Evolutionary conservation across 352 stramenopile species (phyloP), one percentile per base, ranked within the genome.

Genomic region (Phytopythium chamaehyphon): DNA sequence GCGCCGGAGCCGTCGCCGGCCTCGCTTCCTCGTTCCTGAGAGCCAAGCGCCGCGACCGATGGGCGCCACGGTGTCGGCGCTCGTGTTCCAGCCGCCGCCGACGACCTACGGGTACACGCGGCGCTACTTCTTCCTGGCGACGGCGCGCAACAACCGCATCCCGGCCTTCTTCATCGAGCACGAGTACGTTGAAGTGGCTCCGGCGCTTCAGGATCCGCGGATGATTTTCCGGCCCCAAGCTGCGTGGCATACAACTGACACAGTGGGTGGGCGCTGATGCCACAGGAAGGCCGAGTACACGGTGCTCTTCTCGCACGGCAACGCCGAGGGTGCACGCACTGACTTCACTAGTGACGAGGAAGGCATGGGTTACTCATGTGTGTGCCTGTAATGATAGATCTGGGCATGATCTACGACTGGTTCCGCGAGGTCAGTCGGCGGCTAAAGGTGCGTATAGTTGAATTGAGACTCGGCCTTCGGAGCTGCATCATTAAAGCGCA

Each of bases 361-460:
- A 28, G 42, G 21, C n/a, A 23, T 19, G 35, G 38, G 28, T 43
- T 33, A 33, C 28, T 33, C 28, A 33, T 10, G 9, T 9, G 28
- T 33, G 14, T 19, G 21, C 44, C n/a, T n/a, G n/a, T n/a, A n/a
- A n/a, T n/a, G n/a, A n/a, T n/a, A 93, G 95, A 99, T 62, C 60
- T 99, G n/a, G 93, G 92, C 6, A 98, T 98, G 87, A 98, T 98
- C 40, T 98, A 97, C 63, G 89, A 97, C 60, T 98, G 95, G 95
- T 98, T 98, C 67, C 87, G 89, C 43, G 90, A 98, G 74, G 67
- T 98, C 33, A 75, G 86, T 35, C 72, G 86, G 15, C 73, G 78
- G 24, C 57, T 95, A 46, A 61, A 88, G 59, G 81, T 92, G 51
- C 11, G 23, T 15, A 48, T 16, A 26, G 18, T 22, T 47, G 16